Base-by-base conservation (phyloP, 78 protist genomes). In the Dictyostelium purpureum region DNA sequence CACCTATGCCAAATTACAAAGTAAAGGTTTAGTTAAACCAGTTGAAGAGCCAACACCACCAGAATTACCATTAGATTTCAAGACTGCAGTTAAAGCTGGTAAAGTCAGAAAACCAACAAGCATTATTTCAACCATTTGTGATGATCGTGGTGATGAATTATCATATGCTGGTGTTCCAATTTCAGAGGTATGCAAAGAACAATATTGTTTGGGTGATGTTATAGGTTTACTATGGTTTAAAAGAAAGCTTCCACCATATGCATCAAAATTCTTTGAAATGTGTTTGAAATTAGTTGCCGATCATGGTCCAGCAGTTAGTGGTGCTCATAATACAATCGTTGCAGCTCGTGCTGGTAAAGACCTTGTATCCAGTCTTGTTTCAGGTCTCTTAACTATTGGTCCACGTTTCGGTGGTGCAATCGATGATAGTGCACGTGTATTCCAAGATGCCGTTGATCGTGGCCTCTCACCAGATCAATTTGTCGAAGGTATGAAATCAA, bases 401-500 rank as follows among this genome's bases (percentile, higher is more conserved):
- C 98, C 98, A 51, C 97, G 99, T 37, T 98, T 97, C 59, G 99
- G 99, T 12, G 99, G 99, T 35, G 99, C 99, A 1, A 80, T 97
- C 28, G 99, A 97, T 47, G 98, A 83, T 31, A 94, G 97, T 7
- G 98, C 98, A 24, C 49, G 71, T 42, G 28, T 56, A 33, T 97
- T 97, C 83, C 69, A 77, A 61, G 54, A 57, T 18, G 99, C 98
- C 10, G 56, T 40, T 31, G 98, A 97, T 78, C 4, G 76, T 12
- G 95, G 93, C 4, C 63, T 95, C 28, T n/a, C 65, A 26, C 95
- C 99, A 37, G 88, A 87, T 1, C 83, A 95, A 70, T 97, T 97
- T 66, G 99, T 98, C 28, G 96, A 69, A 51, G 35, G 66, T 11
- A 97, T 97, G 98, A 95, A 91, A 67, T 33, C 77, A 24, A 49